Evolutionary conservation across 768 basidiomycete species (phyloP).

Genomic region (Auriscalpium microsporum): DNA sequence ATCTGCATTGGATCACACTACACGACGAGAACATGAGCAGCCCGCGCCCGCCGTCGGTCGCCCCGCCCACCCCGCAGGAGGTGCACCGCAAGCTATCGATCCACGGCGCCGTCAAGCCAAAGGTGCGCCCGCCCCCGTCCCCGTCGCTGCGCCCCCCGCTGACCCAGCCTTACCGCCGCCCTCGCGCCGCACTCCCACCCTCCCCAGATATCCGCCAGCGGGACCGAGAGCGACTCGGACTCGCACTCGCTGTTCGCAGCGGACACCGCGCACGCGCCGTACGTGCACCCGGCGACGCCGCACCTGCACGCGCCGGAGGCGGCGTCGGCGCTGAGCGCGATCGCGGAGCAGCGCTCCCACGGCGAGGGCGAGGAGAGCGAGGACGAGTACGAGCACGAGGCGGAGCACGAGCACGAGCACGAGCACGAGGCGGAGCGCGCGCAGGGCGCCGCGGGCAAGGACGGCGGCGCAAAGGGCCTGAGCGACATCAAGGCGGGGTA

Average conservation of each 20-base stretch:
- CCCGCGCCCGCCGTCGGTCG: conserved; percentile 12
- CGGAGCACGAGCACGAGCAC: conserved; percentile 41
- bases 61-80: conserved; percentile 81
- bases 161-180: background rate
- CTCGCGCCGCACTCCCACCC: conserved; percentile 5
- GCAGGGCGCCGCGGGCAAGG: conserved; percentile 37
- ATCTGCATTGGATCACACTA: no score
- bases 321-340: conserved; percentile 43
- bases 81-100: conserved; percentile 79
- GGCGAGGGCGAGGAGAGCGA: conserved; percentile 51
- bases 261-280: conserved; percentile 36
- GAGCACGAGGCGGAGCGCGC: conserved; percentile 44
- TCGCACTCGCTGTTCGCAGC: conserved; percentile 64
- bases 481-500: conserved; percentile 86
- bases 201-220: conserved; percentile 15
- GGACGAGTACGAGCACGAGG: conserved; percentile 69
- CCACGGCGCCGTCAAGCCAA: conserved; percentile 49
- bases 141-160: background rate
- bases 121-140: conserved; percentile 18
- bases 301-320: conserved; percentile 3
- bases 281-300: conserved; percentile 25
- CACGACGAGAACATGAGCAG: background rate
- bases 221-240: conserved; percentile 84
- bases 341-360: conserved; percentile 57
- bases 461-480: conserved; percentile 32